These are phyloP conservation scores for Brassica incana DNA, from an alignment of 345 rosid genomes.

Conservation along the genomic window DNA sequence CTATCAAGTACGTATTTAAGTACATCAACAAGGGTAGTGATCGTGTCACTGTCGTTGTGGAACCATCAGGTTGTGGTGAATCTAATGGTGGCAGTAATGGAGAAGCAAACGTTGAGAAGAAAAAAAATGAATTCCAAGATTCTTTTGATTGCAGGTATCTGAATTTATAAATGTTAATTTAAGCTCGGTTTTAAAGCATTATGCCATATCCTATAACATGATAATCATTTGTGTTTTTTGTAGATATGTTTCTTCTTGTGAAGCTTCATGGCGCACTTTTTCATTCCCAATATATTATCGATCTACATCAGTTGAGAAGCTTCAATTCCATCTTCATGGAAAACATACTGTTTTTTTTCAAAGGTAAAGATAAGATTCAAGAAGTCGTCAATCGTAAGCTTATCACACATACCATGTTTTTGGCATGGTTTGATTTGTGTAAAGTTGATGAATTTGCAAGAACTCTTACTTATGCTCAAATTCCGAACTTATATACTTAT, in stretches of 20 bases:
- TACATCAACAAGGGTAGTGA: background rate
- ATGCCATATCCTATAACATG: too few species aligned
- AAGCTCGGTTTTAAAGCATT: too few species aligned
- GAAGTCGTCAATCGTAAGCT: background rate
- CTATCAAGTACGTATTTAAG: too few species aligned
- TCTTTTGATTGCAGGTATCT: background rate
- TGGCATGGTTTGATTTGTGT: background rate
- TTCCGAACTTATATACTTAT: background rate
- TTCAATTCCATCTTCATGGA: background rate
- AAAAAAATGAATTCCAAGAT: background rate
- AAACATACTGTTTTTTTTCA: background rate
- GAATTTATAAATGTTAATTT: too few species aligned
- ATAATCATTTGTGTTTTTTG: too few species aligned
- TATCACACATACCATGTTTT: background rate
- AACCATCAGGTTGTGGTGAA: background rate
- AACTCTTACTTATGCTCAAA: background rate
- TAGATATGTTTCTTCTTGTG: background rate
- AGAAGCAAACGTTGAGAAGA: background rate
- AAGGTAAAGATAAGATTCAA: background rate
- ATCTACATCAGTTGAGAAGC: background rate
- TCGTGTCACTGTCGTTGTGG: background rate
- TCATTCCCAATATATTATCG: background rate
- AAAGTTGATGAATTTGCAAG: background rate
- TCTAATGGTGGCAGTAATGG: too few species aligned
- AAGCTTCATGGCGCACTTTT: background rate